phyloP scores from a whole-genome alignment of 805 yeast genomes.

The Metschnikowia kunwiensis region DNA sequence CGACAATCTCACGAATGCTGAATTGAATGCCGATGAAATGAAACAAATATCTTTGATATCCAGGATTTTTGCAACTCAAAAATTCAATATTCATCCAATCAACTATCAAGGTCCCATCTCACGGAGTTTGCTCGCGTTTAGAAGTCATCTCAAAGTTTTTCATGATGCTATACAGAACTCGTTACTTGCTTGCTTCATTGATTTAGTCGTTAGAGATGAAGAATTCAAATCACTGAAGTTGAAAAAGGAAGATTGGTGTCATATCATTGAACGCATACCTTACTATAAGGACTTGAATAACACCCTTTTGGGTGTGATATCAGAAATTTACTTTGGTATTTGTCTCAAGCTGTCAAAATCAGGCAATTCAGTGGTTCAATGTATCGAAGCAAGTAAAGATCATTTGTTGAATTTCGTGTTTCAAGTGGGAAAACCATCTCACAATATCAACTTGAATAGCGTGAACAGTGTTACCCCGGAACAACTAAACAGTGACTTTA shows the following conservation, averaged over 20 bases:
- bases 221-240: slow-evolving; percentile 46
- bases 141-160: slow-evolving; percentile 59
- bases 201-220: slow-evolving; percentile 46
- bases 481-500: slow-evolving; percentile 32
- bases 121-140: slow-evolving; percentile 59
- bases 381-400: slow-evolving; percentile 26
- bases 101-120: slow-evolving; percentile 66
- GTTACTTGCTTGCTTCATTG: slow-evolving; percentile 48
- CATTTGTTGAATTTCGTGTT: slow-evolving; percentile 36
- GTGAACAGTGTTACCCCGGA: slow-evolving; percentile 35
- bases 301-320: slow-evolving; percentile 60
- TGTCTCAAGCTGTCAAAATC: slow-evolving; percentile 29
- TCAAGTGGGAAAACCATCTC: slow-evolving; percentile 37
- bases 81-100: slow-evolving; percentile 40
- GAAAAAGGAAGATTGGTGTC: slow-evolving; percentile 54
- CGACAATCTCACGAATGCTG: slow-evolving; percentile 15
- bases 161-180: slow-evolving; percentile 50
- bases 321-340: slow-evolving; percentile 51
- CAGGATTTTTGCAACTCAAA: slow-evolving; percentile 35
- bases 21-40: slow-evolving; percentile 42
- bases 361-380: slow-evolving; percentile 25
- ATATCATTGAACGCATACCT: slow-evolving; percentile 56
- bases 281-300: slow-evolving; percentile 55
- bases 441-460: slow-evolving; percentile 42
- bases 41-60: slow-evolving; percentile 33